Base-by-base conservation (phyloP, 2,329 filamentous ascomycete genomes). In the Nigrospora osmanthi region DNA sequence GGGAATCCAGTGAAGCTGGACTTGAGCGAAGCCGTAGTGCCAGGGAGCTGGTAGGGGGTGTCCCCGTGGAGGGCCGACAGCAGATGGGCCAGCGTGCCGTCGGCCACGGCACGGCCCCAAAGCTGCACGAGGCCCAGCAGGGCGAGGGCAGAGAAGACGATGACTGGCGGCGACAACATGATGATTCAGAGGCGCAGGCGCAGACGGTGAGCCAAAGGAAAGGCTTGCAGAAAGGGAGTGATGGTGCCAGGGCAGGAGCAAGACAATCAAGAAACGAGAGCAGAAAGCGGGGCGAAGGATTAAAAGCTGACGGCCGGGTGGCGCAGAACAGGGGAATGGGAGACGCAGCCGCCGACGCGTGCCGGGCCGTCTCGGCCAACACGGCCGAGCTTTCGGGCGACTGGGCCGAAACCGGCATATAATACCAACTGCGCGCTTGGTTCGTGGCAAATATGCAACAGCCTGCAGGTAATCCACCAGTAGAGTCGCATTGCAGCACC, bases 1-100 rank as follows among this genome's bases (percentile, higher is more conserved):
- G 32, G 28, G 16, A 49, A 45, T 23, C 45, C 45, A 14, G 37
- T 45, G 33, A 45, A 49, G 35, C 42, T 47, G n/a, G 32, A 36
- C n/a, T 38, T 40, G 32, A 47, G 37, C 9, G 34, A 17, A 30
- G 17, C 35, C 44, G 15, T 10, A 11, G 38, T 36, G 10, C 38
- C 44, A 31, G 44, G 44, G 7, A 46, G 44, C 30, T 19, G 40
- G 34, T 46, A 46, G 32, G n/a, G 35, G 17, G 35, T 13, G 11
- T n/a, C 19, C 7, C 28, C 33, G 16, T 17, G 12, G 23, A 46
- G 15, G 17, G 44, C 44, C 15, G 31, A 31, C 10, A 36, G 28
- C 17, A 46, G 33, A 30, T 32, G 38, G 23, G 16, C 32, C 7
- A 46, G 23, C 16, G 32, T 42, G 19, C 44, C 44, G 34, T 42